Percentiles rank a stretch among this genome's conserved stretches.
These are phyloP conservation scores for Capsicum pubescens DNA, from an alignment of 257 asterid species.

Conservation along the genomic window DNA sequence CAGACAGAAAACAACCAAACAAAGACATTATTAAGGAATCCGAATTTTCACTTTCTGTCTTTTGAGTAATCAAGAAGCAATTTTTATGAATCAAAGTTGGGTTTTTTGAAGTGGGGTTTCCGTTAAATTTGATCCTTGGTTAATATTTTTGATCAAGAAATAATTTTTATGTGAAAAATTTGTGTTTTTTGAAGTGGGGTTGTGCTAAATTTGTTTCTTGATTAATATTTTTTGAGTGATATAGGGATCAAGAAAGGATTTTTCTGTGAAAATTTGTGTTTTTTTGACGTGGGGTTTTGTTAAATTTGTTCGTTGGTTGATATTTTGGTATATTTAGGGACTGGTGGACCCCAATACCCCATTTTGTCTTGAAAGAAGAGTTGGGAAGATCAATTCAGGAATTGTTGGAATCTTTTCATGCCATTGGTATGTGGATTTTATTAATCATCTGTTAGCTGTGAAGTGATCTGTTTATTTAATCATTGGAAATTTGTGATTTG, in stretches of 20 bases:
- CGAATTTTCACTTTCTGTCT: constrained; percentile 33
- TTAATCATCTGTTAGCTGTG: background rate
- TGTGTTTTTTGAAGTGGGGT: too few relatives aligned
- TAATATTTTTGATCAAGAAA: background rate
- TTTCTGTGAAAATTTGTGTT: background rate
- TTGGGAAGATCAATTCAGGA: background rate
- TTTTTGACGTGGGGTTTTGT: constrained; percentile 7
- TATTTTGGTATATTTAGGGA: background rate
- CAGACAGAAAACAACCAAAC: background rate
- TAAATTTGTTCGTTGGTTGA: background rate
- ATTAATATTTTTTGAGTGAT: too few relatives aligned
- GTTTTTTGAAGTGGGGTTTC: constrained; percentile 7
- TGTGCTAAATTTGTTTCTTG: too few relatives aligned
- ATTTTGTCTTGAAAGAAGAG: background rate
- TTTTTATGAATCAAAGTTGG: constrained; percentile 6
- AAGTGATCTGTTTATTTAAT: background rate
- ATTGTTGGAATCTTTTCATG: constrained; percentile 23
- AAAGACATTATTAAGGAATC: background rate
- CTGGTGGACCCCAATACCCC: background rate
- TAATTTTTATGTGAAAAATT: too few relatives aligned
- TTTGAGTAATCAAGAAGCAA: background rate
- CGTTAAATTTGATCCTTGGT: background rate
- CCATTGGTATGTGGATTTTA: background rate
- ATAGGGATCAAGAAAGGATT: too few relatives aligned
- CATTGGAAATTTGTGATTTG: background rate